Conservation (phyloP, 805 yeast species). For the Henningerozyma blattae region DNA sequence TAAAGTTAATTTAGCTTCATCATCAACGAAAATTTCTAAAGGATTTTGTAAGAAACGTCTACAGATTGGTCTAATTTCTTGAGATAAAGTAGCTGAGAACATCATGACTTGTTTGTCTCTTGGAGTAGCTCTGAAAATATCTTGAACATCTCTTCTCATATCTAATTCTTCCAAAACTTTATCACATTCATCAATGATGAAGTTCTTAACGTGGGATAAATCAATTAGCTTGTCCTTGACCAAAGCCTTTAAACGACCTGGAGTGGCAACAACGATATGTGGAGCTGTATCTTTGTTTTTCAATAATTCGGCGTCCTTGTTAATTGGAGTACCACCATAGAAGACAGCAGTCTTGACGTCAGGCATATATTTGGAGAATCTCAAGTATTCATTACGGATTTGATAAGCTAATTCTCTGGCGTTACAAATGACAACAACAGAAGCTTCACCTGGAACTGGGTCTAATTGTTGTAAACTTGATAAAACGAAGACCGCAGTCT, state of each 20-base stretch:
- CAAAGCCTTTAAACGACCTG: slow-evolving; percentile 92
- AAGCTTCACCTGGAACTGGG: slow-evolving; percentile 93
- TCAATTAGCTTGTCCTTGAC: slow-evolving; percentile 85
- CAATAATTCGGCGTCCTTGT: slow-evolving; percentile 75
- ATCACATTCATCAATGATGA: slow-evolving; percentile 97
- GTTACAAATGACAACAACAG: slow-evolving; percentile 91
- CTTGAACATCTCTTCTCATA: slow-evolving; percentile 98
- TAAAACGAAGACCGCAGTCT: slow-evolving; percentile 94
- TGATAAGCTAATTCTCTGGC: slow-evolving; percentile 98
- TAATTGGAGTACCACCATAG: slow-evolving; percentile 88
- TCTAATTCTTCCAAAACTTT: slow-evolving; percentile 83
- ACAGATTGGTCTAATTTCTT: slow-evolving; percentile 91
- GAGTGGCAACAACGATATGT: slow-evolving; percentile 94
- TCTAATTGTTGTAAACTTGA: slow-evolving; percentile 94
- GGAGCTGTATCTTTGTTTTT: slow-evolving; percentile 91
- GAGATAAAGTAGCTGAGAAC: slow-evolving; percentile 94
- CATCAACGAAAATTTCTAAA: slow-evolving; percentile 93
- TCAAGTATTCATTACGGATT: slow-evolving; percentile 91
- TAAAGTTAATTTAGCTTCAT: slow-evolving; percentile 91
- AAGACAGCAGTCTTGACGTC: slow-evolving; percentile 94
- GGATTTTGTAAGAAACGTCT: slow-evolving; percentile 98
- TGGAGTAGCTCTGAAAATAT: slow-evolving; percentile 93
- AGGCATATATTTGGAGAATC: slow-evolving; percentile 97
- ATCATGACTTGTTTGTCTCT: slow-evolving; percentile 98
- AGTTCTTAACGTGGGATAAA: slow-evolving; percentile 80